These are phyloP conservation scores for Daldinia vernicosa DNA, from an alignment of 495 filamentous ascomycete genomes.

Conservation along the genomic window DNA sequence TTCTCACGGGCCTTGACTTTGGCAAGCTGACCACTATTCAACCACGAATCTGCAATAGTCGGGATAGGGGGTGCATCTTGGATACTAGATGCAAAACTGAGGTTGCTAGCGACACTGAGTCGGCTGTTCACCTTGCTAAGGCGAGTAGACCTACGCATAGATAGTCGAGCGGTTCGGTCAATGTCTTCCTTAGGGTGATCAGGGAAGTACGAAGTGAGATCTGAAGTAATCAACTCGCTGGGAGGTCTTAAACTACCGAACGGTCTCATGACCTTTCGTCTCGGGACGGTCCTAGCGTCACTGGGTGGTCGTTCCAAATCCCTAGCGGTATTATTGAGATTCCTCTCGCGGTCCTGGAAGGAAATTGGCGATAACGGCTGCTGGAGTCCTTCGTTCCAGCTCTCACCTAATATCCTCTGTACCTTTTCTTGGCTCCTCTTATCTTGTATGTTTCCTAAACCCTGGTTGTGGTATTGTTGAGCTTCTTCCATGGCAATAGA, in stretches of 20 bases:
- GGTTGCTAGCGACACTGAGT: constrained; percentile 91
- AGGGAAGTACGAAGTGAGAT: constrained; percentile 95
- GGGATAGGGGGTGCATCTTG: constrained; percentile 91
- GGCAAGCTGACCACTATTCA: constrained; percentile 66
- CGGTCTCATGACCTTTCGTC: constrained; percentile 67
- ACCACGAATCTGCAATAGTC: constrained; percentile 94
- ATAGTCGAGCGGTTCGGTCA: constrained; percentile 90
- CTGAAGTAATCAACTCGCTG: constrained; percentile 95
- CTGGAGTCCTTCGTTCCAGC: constrained; percentile 76
- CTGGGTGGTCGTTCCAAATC: constrained; percentile 66
- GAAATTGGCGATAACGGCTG: constrained; percentile 83
- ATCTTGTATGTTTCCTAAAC: constrained; percentile 67
- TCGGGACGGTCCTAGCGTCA: constrained; percentile 59
- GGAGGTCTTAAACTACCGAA: constrained; percentile 94
- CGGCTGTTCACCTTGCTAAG: constrained; percentile 91
- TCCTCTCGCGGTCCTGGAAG: constrained; percentile 69
- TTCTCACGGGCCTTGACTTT: constrained; percentile 57
- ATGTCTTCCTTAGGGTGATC: constrained; percentile 92
- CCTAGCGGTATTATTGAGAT: constrained; percentile 67
- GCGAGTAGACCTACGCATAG: constrained; percentile 85
- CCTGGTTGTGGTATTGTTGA: constrained; percentile 74
- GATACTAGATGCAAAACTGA: constrained; percentile 89
- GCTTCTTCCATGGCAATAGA: constrained; percentile 83
- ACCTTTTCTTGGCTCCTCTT: constrained; percentile 79
- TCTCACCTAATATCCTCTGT: constrained; percentile 83